Conservation (phyloP, 106 monocot genomes). For the Hemerocallis citrina region DNA sequence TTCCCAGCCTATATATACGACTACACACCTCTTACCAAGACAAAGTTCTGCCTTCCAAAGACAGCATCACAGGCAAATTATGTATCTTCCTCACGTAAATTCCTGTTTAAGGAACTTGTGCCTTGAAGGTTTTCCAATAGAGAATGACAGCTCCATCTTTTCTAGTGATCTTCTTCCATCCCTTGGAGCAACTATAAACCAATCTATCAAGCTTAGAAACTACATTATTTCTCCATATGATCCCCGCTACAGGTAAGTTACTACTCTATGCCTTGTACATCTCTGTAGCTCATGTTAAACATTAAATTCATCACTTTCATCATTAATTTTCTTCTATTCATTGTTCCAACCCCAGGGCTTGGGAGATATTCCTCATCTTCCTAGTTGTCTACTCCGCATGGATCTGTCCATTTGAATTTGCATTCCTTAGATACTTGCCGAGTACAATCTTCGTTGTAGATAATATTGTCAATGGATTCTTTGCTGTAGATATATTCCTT, state of each 20-base stretch:
- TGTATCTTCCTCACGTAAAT: conserved; percentile 14
- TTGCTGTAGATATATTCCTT: conserved; percentile 55
- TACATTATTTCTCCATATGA: conserved; percentile 40
- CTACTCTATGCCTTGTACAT: neutral
- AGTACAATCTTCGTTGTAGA: conserved; percentile 24
- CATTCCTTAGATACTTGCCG: conserved; percentile 48
- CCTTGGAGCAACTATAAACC: conserved; percentile 29
- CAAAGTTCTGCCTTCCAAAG: neutral
- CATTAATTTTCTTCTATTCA: neutral
- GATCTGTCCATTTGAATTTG: conserved; percentile 73
- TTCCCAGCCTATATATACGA: neutral
- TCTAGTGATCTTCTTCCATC: conserved; percentile 34
- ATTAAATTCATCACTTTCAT: neutral
- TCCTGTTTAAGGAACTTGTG: conserved; percentile 18
- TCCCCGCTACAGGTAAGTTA: conserved; percentile 44
- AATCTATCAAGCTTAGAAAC: conserved; percentile 24
- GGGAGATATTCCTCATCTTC: conserved; percentile 57
- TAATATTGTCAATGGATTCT: conserved; percentile 53
- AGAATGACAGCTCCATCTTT: conserved; percentile 8
- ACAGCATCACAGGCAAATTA: conserved; percentile 9
- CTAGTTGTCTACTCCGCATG: conserved; percentile 67
- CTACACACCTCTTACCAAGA: neutral
- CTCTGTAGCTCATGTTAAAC: neutral
- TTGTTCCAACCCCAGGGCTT: conserved; percentile 31
- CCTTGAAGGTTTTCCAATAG: conserved; percentile 8